A percentile compares a stretch with the other conserved stretches of the same genome.
Conservation (phyloP, 768 basidiomycete genomes). For the Pholiota conissans region DNA sequence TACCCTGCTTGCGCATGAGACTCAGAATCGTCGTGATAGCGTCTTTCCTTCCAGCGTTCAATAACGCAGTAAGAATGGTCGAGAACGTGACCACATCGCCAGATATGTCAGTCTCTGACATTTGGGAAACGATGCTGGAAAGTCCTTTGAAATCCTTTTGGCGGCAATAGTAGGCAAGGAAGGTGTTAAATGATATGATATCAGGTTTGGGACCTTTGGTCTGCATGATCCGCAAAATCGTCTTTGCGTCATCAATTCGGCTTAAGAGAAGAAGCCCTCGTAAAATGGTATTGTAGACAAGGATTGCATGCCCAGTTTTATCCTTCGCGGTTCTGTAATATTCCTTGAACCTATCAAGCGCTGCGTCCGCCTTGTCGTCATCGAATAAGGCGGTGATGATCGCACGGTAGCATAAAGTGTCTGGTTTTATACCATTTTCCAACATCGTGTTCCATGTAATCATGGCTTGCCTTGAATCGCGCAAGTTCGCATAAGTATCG, state of each 20-base stretch:
- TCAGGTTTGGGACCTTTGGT: constrained; percentile 61
- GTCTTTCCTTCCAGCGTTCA: constrained; percentile 66
- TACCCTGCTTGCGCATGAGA: constrained; percentile 75
- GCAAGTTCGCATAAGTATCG: constrained; percentile 55
- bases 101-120: constrained; percentile 51
- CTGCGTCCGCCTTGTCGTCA: constrained; percentile 49
- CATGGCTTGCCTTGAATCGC: constrained; percentile 52
- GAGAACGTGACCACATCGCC: constrained; percentile 90
- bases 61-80: constrained; percentile 76
- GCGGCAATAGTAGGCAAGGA: constrained; percentile 68
- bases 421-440: constrained; percentile 54
- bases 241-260: constrained; percentile 38
- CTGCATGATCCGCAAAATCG: constrained; percentile 45
- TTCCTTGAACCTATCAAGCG: constrained; percentile 47
- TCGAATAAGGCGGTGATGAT: constrained; percentile 64
- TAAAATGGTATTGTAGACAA: constrained; percentile 76
- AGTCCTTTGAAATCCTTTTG: constrained; percentile 64
- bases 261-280: constrained; percentile 58
- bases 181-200: constrained; percentile 77
- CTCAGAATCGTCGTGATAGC: constrained; percentile 62
- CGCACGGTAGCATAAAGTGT: constrained; percentile 65
- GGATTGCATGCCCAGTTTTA: constrained; percentile 26
- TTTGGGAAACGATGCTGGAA: constrained; percentile 53
- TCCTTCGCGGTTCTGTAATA: constrained; percentile 42
- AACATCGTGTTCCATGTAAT: constrained; percentile 66